These are phyloP conservation scores for Talaromyces sp. DNA, from an alignment of 2,329 filamentous ascomycete species.

Conservation along the genomic window DNA sequence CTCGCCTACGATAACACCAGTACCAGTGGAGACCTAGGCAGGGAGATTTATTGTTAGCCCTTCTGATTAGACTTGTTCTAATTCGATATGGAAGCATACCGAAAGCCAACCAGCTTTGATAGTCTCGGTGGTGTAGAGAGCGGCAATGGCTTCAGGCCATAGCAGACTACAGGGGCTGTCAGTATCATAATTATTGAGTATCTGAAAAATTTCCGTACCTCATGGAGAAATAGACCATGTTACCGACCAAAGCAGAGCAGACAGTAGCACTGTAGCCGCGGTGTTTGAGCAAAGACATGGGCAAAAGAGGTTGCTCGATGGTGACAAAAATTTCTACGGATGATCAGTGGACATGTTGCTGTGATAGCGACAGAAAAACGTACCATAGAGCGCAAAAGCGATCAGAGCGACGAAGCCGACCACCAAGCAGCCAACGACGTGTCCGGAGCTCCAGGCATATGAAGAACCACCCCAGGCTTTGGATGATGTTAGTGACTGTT, in stretches of 20 bases:
- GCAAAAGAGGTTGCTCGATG: slow-evolving; percentile 43
- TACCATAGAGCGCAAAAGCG: slow-evolving; percentile 41
- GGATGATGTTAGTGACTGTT: not conserved
- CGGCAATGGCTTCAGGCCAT: slow-evolving; percentile 47
- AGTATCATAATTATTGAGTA: not conserved
- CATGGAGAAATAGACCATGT: slow-evolving; percentile 49
- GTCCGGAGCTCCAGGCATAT: slow-evolving; percentile 46
- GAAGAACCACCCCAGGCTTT: slow-evolving; percentile 39
- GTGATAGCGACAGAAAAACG: not conserved
- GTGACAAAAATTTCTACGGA: slow-evolving; percentile 34
- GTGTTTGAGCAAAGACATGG: slow-evolving; percentile 46
- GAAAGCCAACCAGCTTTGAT: slow-evolving; percentile 46
- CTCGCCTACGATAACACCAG: slow-evolving; percentile 45
- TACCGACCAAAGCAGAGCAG: slow-evolving; percentile 41
- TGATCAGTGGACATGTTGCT: not conserved
- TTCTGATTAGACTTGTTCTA: not conserved
- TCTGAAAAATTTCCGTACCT: not conserved
- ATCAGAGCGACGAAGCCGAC: slow-evolving; percentile 40
- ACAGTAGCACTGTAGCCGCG: slow-evolving; percentile 43
- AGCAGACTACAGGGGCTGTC: slow-evolving; percentile 34
- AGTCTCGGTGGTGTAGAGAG: slow-evolving; percentile 42
- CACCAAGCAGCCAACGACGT: slow-evolving; percentile 40
- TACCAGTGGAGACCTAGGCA: slow-evolving; percentile 36
- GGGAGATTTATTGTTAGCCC: not conserved
- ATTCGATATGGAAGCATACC: slow-evolving; percentile 21